Evolutionary conservation across 2,329 filamentous ascomycete genomes (phyloP).

Genomic region (Pestalotiopsis sp.): DNA sequence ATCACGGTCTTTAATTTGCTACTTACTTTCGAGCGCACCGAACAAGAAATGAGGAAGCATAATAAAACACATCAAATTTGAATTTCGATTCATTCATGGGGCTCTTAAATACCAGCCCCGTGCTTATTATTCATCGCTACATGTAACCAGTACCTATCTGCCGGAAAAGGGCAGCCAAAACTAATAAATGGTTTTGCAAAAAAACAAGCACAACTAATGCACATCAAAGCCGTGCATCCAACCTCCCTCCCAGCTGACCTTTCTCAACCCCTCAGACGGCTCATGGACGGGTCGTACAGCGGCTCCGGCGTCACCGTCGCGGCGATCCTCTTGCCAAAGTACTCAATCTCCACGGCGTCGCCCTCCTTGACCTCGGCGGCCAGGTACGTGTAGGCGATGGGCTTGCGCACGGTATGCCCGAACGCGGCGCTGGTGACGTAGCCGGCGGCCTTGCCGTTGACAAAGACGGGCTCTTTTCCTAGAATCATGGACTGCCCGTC

Average conservation of each 20-base stretch:
- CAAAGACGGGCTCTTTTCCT: constrained; percentile 62
- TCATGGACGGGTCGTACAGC: constrained; percentile 39
- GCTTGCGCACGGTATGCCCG: constrained; percentile 58
- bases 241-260: neutral
- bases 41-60: neutral
- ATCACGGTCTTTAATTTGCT: too few relatives aligned
- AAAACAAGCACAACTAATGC: neutral
- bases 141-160: neutral
- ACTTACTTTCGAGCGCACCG: too few relatives aligned
- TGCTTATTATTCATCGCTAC: neutral
- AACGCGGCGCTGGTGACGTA: constrained; percentile 64
- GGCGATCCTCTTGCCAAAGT: constrained; percentile 54
- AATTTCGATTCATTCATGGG: neutral
- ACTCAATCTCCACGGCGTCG: constrained; percentile 57
- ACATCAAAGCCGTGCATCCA: too few relatives aligned
- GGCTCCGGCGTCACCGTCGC: constrained; percentile 56
- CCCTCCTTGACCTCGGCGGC: constrained; percentile 47
- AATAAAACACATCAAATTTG: neutral
- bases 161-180: neutral
- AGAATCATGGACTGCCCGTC: constrained; percentile 58
- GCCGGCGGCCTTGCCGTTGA: constrained; percentile 45
- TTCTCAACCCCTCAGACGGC: constrained; percentile 5
- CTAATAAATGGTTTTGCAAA: neutral
- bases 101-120: neutral
- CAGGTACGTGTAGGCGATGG: constrained; percentile 60